A percentile compares a stretch with the other conserved stretches of the same genome.
Evolutionary conservation across 148 eudicot species (phyloP).

Genomic region (Salicornia ramosissima): DNA sequence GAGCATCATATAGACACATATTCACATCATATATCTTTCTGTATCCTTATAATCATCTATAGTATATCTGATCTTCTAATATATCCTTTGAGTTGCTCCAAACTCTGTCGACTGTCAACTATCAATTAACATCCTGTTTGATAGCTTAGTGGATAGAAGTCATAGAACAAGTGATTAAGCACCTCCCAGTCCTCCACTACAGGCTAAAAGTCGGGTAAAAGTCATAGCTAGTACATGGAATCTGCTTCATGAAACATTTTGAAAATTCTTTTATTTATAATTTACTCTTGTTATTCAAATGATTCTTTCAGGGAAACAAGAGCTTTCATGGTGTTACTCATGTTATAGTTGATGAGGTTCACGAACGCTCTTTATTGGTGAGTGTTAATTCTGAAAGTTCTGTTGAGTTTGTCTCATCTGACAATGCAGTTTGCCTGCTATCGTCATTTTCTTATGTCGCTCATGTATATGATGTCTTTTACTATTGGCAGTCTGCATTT

Average conservation of each 20-base stretch:
- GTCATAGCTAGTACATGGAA: background rate
- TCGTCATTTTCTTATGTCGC: background rate
- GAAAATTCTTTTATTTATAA: background rate
- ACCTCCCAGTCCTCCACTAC: no score
- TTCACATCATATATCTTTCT: no score
- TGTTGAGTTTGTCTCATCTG: conserved; percentile 3
- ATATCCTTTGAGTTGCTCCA: background rate
- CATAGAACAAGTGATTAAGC: background rate
- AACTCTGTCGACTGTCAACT: background rate
- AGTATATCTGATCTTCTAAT: background rate
- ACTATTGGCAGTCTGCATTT: background rate
- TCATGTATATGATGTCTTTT: background rate
- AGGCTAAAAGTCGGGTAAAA: no score
- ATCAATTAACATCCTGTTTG: background rate
- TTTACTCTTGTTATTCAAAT: background rate
- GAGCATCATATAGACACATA: no score
- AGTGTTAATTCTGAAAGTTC: conserved; percentile 28
- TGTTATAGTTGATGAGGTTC: conserved; percentile 98
- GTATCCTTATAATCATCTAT: no score
- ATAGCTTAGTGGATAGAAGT: background rate
- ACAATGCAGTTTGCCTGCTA: background rate
- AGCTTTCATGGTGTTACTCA: conserved; percentile 77
- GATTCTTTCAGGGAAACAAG: conserved; percentile 63
- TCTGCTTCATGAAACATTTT: background rate
- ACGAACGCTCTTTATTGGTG: conserved; percentile 94